Base-by-base conservation (phyloP, 192 early-diverging fungal species). In the Backusella australiensis region DNA sequence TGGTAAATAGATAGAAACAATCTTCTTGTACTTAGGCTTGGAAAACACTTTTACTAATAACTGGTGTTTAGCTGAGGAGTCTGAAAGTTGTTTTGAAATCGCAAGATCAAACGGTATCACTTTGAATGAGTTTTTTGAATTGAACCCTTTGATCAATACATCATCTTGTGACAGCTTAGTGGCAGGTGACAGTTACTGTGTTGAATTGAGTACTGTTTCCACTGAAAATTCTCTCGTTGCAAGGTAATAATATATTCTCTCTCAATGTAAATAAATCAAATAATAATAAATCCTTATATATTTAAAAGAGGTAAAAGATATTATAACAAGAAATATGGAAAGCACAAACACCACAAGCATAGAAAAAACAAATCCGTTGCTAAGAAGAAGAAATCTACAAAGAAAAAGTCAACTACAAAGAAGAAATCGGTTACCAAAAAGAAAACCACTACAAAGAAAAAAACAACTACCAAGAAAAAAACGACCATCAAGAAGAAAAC, bases 51-150 rank as follows among this genome's bases (percentile, higher is more conserved):
- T 39, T 39, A 44, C 15, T 44, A 44, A 44, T 44, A 5, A 19
- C 42, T 6, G 21, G 52, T 56, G 8, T 59, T 9, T 59, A 59
- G 53, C 8, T 12, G 53, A 59, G 21, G 23, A 21, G 29, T 11
- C 15, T 59, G 73, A 74, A 26, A 74, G 5, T n/a, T 74, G 73
- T 42, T 65, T 74, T 29, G 56, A 53, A 26, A 63, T 74, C 15
- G 53, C 73, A 26, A 74, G 63, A 63, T 65, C 56, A 17, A 65
- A 66, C 23, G 73, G 73, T 41, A 74, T 74, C 41, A 39, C 73
- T 8, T 39, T 74, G 15, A 65, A 59, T 41, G 73, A 66, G 3
- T 74, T 74, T 65, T 66, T 63, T 34, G 56, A 63, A 66, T 66
- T 53, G 73, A 74, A 74, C 12, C 73, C 73, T 59, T 59, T 21